Base-by-base conservation (phyloP, 768 basidiomycete genomes). In the Pisolithus orientalis region DNA sequence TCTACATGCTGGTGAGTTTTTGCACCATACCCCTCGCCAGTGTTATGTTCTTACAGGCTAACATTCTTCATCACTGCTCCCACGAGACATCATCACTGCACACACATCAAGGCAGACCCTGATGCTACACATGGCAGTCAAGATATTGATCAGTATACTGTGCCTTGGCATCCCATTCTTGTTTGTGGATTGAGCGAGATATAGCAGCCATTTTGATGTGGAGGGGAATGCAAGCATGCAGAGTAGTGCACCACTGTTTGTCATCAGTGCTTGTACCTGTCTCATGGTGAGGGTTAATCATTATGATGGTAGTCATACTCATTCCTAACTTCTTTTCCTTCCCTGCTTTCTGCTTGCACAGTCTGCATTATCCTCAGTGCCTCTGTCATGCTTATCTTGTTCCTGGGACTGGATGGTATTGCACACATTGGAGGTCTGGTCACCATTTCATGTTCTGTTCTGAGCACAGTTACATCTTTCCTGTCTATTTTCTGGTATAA, bases 301-400 rank as follows among this genome's bases (percentile, higher is more conserved):
- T 6, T 17, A 47, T 59, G 25, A 10, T 50, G 38, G 40, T 39
- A 44, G 48, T 54, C 44, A 21, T 21, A 21, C 21, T 21, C 21
- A 21, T 21, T 21, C 21, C 21, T 21, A 21, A 21, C 21, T 21
- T 21, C 21, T 21, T 21, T 21, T 21, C 21, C 21, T 21, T 21
- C 21, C 21, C 21, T 21, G 21, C 21, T 21, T 21, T 21, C 28
- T 49, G 40, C 57, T 42, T 50, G 39, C 54, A 44, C 65, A 91
- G 89, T 87, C 88, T 60, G 89, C 89, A 77, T 90, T 53, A 76
- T 90, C 21, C 72, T 91, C 52, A 90, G 89, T 58, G 84, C 87
- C 29, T 87, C 88, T 38, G 85, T 90, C 51, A 90, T 87, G 27
- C 83, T 90, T 70, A 21, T 21, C 21, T 21, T 2, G 21, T 21